Evolutionary conservation across 2,329 filamentous ascomycete genomes (phyloP).

Genomic region (Fusarium napiforme): DNA sequence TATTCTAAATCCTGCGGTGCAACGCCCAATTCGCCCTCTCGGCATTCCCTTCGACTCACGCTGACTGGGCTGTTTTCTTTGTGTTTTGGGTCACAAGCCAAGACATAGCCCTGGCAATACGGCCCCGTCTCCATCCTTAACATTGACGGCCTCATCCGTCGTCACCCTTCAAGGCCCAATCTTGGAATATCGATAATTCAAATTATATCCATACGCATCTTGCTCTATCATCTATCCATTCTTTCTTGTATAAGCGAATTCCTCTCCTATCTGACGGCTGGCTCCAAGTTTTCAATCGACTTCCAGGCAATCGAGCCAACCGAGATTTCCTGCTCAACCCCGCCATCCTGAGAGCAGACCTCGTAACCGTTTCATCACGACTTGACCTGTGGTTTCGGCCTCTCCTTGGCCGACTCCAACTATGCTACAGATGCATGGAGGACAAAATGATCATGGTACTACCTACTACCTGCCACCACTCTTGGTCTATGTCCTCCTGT

Average conservation of each 20-base stretch:
- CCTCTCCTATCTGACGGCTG: conserved; percentile 18
- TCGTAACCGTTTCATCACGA: conserved; percentile 31
- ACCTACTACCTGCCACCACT: conserved; percentile 14
- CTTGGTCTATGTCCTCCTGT: conserved; percentile 15
- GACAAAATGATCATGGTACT: conserved; percentile 55
- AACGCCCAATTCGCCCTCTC: background rate
- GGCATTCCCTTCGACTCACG: conserved; percentile 7
- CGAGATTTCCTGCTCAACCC: conserved; percentile 45
- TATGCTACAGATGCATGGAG: conserved; percentile 58
- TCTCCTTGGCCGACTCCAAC: conserved; percentile 48
- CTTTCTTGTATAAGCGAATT: conserved; percentile 1
- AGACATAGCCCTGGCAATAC: conserved; percentile 28
- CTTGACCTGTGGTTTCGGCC: conserved; percentile 34
- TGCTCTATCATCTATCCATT: background rate
- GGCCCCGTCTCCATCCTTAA: conserved; percentile 13
- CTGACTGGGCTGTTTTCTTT: conserved; percentile 28
- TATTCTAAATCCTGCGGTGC: background rate
- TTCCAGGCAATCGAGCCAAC: conserved; percentile 33
- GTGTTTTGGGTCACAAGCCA: conserved; percentile 40
- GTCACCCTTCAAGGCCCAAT: conserved; percentile 25
- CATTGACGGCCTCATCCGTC: conserved; percentile 23
- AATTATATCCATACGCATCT: conserved; percentile 13
- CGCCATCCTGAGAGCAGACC: conserved; percentile 38
- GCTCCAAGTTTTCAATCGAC: conserved; percentile 25
- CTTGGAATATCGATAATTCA: conserved; percentile 32